These are phyloP conservation scores for Trichoderma brevicompactum DNA, from an alignment of 2,329 filamentous ascomycete species.

Conservation along the genomic window DNA sequence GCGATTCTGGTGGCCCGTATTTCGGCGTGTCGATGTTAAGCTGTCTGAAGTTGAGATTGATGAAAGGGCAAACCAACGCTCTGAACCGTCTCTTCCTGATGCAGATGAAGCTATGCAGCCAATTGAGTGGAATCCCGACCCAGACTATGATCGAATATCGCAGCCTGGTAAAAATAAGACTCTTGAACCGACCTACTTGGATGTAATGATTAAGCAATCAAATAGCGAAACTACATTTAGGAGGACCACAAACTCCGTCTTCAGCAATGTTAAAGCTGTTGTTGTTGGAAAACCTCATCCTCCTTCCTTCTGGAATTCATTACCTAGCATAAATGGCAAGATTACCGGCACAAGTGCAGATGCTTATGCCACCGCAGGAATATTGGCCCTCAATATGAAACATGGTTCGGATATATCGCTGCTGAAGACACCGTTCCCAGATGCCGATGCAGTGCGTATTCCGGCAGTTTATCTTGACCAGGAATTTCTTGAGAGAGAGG, in stretches of 20 bases:
- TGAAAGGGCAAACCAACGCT: background rate
- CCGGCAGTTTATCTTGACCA: slow-evolving; percentile 24
- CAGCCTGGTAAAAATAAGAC: background rate
- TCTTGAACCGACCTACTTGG: slow-evolving; percentile 6
- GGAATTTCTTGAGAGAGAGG: slow-evolving; percentile 25
- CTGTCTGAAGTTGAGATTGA: slow-evolving; percentile 8
- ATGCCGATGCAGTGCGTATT: background rate
- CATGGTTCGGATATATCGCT: slow-evolving; percentile 8
- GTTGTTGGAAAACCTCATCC: background rate
- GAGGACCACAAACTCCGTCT: background rate
- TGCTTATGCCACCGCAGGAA: slow-evolving; percentile 12
- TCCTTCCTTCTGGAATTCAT: background rate
- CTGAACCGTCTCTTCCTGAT: slow-evolving; percentile 1
- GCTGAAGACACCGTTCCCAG: slow-evolving; percentile 6
- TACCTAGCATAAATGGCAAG: background rate
- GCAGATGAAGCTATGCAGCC: background rate
- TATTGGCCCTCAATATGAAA: slow-evolving; percentile 10
- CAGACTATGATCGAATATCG: background rate
- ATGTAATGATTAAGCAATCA: slow-evolving; percentile 3
- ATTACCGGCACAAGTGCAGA: background rate
- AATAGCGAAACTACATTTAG: background rate
- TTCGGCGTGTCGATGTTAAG: background rate
- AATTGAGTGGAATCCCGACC: slow-evolving; percentile 24
- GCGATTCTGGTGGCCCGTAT: slow-evolving; percentile 17
- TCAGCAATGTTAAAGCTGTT: background rate